These are phyloP conservation scores for Scutellaria galericulata DNA, from an alignment of 257 asterid species.

Conservation along the genomic window DNA sequence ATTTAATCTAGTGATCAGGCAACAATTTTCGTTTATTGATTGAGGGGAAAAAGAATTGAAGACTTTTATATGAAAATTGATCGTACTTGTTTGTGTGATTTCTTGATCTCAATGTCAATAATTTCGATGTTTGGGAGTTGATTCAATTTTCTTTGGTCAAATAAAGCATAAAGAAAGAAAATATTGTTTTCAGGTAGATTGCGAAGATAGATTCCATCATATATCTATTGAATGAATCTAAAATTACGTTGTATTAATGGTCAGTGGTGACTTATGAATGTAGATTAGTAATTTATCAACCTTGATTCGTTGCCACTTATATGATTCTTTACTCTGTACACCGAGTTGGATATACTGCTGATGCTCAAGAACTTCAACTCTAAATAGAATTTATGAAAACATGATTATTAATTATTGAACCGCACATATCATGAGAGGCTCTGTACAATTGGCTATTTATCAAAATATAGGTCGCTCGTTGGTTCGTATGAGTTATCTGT, in stretches of 20 bases:
- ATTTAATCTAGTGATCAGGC: neutral
- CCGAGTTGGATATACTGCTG: neutral
- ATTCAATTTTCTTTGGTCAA: neutral
- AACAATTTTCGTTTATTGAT: neutral
- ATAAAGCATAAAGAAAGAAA: neutral
- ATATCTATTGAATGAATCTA: neutral
- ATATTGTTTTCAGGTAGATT: neutral
- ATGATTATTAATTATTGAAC: slow-evolving; percentile 11
- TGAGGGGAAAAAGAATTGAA: slow-evolving; percentile 9
- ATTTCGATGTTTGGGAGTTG: neutral
- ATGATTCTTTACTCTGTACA: neutral
- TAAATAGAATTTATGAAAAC: neutral
- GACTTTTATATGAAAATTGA: neutral
- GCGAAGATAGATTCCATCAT: slow-evolving; percentile 12
- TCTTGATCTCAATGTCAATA: slow-evolving; percentile 25
- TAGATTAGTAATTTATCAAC: slow-evolving; percentile 15
- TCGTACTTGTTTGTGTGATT: neutral
- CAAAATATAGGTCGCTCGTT: neutral
- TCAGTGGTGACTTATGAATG: slow-evolving; percentile 22
- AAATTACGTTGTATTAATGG: neutral
- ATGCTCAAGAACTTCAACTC: neutral
- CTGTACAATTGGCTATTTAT: neutral
- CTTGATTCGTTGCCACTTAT: neutral
- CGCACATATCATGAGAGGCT: neutral
- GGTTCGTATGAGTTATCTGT: slow-evolving; percentile 5